Conservation (phyloP, 148 eudicot genomes). For the Rhododendron henanense region DNA sequence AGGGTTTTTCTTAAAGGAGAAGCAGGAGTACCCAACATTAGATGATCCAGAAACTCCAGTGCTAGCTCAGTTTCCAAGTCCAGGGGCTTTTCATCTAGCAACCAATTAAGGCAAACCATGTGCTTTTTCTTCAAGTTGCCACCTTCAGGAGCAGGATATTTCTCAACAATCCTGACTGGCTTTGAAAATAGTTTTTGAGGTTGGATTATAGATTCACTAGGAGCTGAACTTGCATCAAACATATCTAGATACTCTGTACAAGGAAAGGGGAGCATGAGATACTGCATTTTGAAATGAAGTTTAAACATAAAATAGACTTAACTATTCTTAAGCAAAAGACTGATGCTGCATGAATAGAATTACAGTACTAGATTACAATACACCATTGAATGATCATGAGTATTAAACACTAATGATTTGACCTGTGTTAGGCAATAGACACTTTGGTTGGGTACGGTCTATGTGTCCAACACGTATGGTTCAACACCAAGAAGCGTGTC, state of each 20-base stretch:
- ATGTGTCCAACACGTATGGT: not conserved
- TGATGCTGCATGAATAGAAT: not conserved
- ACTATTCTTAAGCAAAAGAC: not conserved
- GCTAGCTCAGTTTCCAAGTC: constrained; percentile 93
- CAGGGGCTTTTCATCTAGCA: constrained; percentile 79
- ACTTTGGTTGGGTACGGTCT: not conserved
- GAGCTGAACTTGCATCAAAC: constrained; percentile 85
- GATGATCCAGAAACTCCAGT: constrained; percentile 80
- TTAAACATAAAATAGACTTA: not conserved
- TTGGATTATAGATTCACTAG: constrained; percentile 57
- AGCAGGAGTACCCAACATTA: constrained; percentile 94
- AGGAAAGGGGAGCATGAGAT: constrained; percentile 3
- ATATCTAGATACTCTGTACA: constrained; percentile 77
- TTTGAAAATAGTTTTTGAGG: constrained; percentile 72
- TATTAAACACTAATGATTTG: not conserved
- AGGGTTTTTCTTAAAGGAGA: constrained; percentile 92
- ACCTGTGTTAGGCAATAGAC: not conserved
- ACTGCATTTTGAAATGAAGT: constrained; percentile 2
- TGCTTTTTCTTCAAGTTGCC: constrained; percentile 83
- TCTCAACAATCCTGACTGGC: constrained; percentile 78
- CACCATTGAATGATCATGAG: not conserved
- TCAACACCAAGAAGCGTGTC: not conserved
- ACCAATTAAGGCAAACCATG: constrained; percentile 98
- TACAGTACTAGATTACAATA: not conserved
- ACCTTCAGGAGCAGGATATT: constrained; percentile 93